A percentile compares a stretch with the other conserved stretches of the same genome.
phyloP scores from a whole-genome alignment of 768 basidiomycete genomes.

The Lentinula boryana region DNA sequence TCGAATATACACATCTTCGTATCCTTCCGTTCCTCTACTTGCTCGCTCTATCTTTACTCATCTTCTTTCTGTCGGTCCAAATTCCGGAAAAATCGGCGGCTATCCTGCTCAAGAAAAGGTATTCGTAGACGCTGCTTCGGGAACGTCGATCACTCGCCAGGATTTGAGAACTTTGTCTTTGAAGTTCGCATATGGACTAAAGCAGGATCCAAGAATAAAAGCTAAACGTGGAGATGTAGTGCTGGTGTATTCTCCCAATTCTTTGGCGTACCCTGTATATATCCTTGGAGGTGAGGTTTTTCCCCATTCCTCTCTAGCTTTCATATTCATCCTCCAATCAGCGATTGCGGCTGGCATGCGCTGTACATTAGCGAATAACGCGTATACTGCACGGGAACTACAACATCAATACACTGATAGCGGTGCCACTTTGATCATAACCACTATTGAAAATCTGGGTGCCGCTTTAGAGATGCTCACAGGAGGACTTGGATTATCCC shows the following conservation, averaged over 20 bases:
- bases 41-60: slow-evolving; percentile 25
- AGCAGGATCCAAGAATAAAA: slow-evolving; percentile 19
- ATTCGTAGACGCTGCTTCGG: slow-evolving; percentile 50
- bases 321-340: neutral
- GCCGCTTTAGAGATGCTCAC: slow-evolving; percentile 52
- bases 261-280: slow-evolving; percentile 43
- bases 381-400: slow-evolving; percentile 48
- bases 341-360: slow-evolving; percentile 46
- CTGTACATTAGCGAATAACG: slow-evolving; percentile 48
- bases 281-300: slow-evolving; percentile 23
- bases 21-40: slow-evolving; percentile 17
- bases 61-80: slow-evolving; percentile 18
- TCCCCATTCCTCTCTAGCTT: neutral
- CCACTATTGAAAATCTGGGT: slow-evolving; percentile 53
- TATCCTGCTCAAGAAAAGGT: slow-evolving; percentile 32
- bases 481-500: slow-evolving; percentile 16
- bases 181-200: slow-evolving; percentile 39
- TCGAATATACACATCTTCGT: slow-evolving; percentile 22
- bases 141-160: slow-evolving; percentile 36
- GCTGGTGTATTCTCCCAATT: slow-evolving; percentile 50
- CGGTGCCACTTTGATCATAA: slow-evolving; percentile 55
- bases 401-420: slow-evolving; percentile 61
- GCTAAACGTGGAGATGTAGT: slow-evolving; percentile 35
- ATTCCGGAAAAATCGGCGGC: neutral
- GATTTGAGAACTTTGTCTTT: slow-evolving; percentile 37